These are phyloP conservation scores for Cicer bijugum DNA, from an alignment of 306 rosid genomes.

Conservation along the genomic window DNA sequence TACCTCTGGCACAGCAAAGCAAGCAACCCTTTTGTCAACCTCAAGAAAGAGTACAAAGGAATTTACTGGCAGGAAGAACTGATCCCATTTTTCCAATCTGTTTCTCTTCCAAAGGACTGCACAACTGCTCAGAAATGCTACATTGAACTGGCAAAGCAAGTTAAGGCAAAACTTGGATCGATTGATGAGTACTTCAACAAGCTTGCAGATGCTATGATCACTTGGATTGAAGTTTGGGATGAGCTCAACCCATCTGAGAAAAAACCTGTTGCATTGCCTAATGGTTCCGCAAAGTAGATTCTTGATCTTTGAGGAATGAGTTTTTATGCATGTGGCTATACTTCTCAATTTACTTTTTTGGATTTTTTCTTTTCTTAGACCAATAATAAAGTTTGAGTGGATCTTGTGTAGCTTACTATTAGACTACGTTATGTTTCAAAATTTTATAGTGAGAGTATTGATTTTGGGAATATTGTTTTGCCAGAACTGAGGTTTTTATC, in stretches of 20 bases:
- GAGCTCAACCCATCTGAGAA: conserved; percentile 63
- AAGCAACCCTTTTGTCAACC: conserved; percentile 84
- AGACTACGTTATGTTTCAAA: conserved; percentile 34
- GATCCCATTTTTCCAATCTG: conserved; percentile 79
- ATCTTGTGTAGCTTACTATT: conserved; percentile 5
- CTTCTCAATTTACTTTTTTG: conserved; percentile 22
- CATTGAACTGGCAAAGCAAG: conserved; percentile 80
- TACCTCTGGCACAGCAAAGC: conserved; percentile 95
- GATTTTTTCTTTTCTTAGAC: conserved; percentile 29
- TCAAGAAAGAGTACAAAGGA: conserved; percentile 85
- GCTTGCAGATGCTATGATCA: conserved; percentile 83
- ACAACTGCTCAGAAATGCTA: conserved; percentile 74
- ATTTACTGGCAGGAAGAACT: conserved; percentile 88
- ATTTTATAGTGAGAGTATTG: conserved; percentile 35
- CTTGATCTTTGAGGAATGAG: conserved; percentile 36
- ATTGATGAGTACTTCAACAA: conserved; percentile 75
- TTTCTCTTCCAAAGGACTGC: conserved; percentile 70
- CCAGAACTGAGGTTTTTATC: background rate
- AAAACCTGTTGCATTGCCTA: conserved; percentile 46
- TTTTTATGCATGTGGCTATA: conserved; percentile 46
- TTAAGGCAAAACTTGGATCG: conserved; percentile 70
- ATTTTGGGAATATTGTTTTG: background rate
- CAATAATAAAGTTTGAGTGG: conserved; percentile 44
- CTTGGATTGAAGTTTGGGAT: conserved; percentile 91
- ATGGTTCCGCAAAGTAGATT: conserved; percentile 49